Conservation (phyloP, 192 early-diverging fungal species). For the Rhizoclosmatium sp. region DNA sequence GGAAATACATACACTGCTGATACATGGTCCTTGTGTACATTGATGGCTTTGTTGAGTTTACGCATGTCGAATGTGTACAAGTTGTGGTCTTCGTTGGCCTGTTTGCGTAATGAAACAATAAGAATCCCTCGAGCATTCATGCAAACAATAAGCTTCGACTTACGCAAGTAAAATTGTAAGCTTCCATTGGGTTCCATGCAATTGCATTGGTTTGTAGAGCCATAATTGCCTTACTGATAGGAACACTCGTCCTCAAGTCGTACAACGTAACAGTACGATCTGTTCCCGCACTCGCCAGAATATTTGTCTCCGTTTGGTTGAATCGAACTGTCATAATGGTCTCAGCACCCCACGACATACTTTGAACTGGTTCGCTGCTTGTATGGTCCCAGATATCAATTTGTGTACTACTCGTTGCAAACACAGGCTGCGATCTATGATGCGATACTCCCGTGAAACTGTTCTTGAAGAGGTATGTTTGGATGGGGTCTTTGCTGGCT, state of each 20-base stretch:
- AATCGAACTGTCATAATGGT: slow-evolving; percentile 93
- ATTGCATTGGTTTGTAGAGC: slow-evolving; percentile 88
- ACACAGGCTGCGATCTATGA: slow-evolving; percentile 81
- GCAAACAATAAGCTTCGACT: slow-evolving; percentile 53
- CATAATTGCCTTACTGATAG: slow-evolving; percentile 86
- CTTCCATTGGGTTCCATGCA: slow-evolving; percentile 99
- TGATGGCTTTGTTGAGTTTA: slow-evolving; percentile 83
- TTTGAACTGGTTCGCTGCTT: slow-evolving; percentile 75
- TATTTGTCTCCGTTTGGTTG: slow-evolving; percentile 95
- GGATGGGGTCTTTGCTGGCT: slow-evolving; percentile 50
- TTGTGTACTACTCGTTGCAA: slow-evolving; percentile 87
- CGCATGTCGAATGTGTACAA: slow-evolving; percentile 98
- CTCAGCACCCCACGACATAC: slow-evolving; percentile 92
- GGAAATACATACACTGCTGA: slow-evolving; percentile 83
- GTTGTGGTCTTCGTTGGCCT: slow-evolving; percentile 98
- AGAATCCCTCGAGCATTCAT: slow-evolving; percentile 15
- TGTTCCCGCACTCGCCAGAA: slow-evolving; percentile 91
- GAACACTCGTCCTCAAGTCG: slow-evolving; percentile 88
- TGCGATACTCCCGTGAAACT: slow-evolving; percentile 90
- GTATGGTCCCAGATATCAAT: slow-evolving; percentile 96
- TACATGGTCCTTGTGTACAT: slow-evolving; percentile 94
- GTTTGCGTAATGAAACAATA: not conserved
- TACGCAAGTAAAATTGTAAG: slow-evolving; percentile 89
- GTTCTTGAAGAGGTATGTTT: slow-evolving; percentile 80
- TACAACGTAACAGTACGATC: slow-evolving; percentile 96